Percentiles rank a stretch among this genome's conserved stretches.
Evolutionary conservation across 2,329 filamentous ascomycete species (phyloP).

Genomic region (Cordyceps cicadae): DNA sequence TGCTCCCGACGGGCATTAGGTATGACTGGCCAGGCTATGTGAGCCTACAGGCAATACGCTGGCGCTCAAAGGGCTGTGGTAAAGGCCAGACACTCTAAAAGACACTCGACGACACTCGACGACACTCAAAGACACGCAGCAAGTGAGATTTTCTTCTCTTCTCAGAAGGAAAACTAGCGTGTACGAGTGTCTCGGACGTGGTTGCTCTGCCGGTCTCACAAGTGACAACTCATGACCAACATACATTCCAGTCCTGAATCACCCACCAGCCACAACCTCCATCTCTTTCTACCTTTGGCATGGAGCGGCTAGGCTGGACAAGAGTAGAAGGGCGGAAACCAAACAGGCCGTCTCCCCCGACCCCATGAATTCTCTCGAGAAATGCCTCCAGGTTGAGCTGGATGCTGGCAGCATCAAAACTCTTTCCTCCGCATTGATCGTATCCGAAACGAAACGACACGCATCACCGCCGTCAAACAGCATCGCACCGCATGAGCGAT

Average conservation of each 20-base stretch:
- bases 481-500: not conserved
- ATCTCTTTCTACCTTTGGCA: not conserved
- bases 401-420: not conserved
- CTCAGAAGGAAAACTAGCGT: not conserved
- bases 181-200: not conserved
- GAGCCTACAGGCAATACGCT: not conserved
- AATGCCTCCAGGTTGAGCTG: not conserved
- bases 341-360: not conserved
- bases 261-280: not conserved
- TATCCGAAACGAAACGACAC: not conserved
- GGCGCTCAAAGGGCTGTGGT: not conserved
- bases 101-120: not conserved
- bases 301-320: not conserved
- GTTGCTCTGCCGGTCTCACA: not conserved
- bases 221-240: not conserved
- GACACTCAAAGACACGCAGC: not conserved
- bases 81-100: not conserved
- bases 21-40: not conserved
- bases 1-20: not conserved
- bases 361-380: not conserved
- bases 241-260: not conserved
- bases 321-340: not conserved
- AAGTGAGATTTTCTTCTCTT: not conserved
- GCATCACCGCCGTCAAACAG: not conserved
- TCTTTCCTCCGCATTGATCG: not conserved